Percentiles rank a stretch among this genome's conserved stretches.
Evolutionary conservation across 352 stramenopile species (phyloP).

Genomic region (Hyaloperonospora brassicae): DNA sequence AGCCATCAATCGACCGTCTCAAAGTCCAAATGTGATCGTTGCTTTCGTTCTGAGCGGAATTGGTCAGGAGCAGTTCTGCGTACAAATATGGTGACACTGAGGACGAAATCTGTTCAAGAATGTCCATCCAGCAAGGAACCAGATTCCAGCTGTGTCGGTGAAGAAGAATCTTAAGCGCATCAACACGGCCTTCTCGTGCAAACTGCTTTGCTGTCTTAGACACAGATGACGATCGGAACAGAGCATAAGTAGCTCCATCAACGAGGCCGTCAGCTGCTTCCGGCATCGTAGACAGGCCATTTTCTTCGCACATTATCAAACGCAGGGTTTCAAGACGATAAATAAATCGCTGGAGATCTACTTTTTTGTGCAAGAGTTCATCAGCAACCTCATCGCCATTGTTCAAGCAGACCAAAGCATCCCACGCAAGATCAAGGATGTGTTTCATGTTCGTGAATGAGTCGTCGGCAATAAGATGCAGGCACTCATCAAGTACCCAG

Average conservation of each 20-base stretch:
- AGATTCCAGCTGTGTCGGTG: conserved; percentile 46
- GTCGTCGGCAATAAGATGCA: conserved; percentile 28
- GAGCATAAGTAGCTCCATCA: conserved; percentile 27
- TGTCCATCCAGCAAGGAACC: conserved; percentile 33
- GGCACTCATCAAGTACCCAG: conserved; percentile 47
- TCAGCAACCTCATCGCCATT: conserved; percentile 3
- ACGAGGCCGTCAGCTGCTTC: conserved; percentile 29
- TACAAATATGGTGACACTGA: conserved; percentile 34
- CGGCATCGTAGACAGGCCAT: conserved; percentile 13
- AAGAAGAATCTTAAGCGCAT: conserved; percentile 39
- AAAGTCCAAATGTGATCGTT: conserved; percentile 46
- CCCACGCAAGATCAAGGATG: conserved; percentile 39
- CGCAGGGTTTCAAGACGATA: conserved; percentile 50
- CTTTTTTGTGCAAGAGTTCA: conserved; percentile 13
- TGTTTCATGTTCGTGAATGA: conserved; percentile 53
- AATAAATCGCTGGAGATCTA: conserved; percentile 26
- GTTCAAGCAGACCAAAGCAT: conserved; percentile 18
- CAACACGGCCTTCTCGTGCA: conserved; percentile 39
- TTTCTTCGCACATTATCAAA: conserved; percentile 27
- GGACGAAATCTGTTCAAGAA: conserved; percentile 43
- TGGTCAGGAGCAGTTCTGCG: conserved; percentile 38
- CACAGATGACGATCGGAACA: conserved; percentile 29
- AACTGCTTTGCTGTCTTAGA: conserved; percentile 36
- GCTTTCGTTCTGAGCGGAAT: conserved; percentile 19
- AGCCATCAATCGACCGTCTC: not conserved